Percentiles rank a stretch among this genome's conserved stretches.
phyloP scores from a whole-genome alignment of 345 rosid species.

The Gossypium raimondii region DNA sequence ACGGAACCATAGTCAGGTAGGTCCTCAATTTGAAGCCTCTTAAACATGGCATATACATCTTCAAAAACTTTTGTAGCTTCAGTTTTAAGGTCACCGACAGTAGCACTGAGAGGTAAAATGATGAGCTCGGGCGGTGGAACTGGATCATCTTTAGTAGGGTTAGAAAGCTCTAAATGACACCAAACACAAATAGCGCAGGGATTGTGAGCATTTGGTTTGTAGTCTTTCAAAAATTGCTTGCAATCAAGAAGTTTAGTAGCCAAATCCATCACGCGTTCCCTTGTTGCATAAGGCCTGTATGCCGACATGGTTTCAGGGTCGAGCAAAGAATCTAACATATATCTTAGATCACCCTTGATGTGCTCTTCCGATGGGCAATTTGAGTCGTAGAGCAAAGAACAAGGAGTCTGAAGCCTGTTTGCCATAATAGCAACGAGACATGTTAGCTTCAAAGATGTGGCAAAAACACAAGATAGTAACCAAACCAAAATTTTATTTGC shows the following conservation, averaged over 20 bases:
- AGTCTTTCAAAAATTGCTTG: slow-evolving; percentile 67
- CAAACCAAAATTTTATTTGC: not conserved
- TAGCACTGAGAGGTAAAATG: slow-evolving; percentile 50
- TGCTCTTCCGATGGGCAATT: slow-evolving; percentile 42
- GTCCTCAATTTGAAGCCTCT: slow-evolving; percentile 46
- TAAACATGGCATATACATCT: slow-evolving; percentile 66
- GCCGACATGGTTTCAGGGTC: slow-evolving; percentile 39
- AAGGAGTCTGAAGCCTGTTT: slow-evolving; percentile 40
- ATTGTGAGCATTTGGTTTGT: slow-evolving; percentile 18
- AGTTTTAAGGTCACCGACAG: slow-evolving; percentile 48
- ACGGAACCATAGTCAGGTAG: slow-evolving; percentile 45
- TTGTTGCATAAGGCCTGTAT: slow-evolving; percentile 32
- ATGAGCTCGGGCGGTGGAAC: slow-evolving; percentile 51
- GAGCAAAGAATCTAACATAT: slow-evolving; percentile 47
- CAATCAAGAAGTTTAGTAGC: slow-evolving; percentile 67
- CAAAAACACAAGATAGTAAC: slow-evolving; percentile 4
- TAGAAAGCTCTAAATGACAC: slow-evolving; percentile 52
- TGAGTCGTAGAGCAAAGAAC: slow-evolving; percentile 20
- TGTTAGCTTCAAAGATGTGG: not conserved
- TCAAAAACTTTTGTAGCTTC: slow-evolving; percentile 54
- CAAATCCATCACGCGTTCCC: slow-evolving; percentile 34
- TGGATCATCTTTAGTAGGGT: slow-evolving; percentile 43
- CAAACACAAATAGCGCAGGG: slow-evolving; percentile 32
- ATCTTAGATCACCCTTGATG: slow-evolving; percentile 46
- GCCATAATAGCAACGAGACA: not conserved